Conservation (phyloP, 306 rosid species). For the Comarum palustre region DNA sequence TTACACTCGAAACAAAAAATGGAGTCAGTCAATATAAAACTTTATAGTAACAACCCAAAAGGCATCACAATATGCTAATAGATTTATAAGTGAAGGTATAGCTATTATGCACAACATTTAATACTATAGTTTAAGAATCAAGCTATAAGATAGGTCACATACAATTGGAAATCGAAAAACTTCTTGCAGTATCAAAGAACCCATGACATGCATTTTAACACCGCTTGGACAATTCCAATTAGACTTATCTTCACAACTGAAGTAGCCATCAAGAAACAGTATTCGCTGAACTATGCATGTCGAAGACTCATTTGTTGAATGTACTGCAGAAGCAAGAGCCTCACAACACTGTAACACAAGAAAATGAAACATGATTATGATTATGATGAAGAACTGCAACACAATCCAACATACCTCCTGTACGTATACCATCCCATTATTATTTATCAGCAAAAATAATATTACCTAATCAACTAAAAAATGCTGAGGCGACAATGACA, state of each 20-base stretch:
- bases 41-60: neutral
- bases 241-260: constrained; percentile 57
- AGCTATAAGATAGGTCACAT: constrained; percentile 18
- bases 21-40: neutral
- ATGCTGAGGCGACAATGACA: neutral
- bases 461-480: neutral
- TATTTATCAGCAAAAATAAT: neutral
- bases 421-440: neutral
- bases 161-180: constrained; percentile 47
- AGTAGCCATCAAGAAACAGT: constrained; percentile 73
- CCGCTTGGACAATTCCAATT: constrained; percentile 72
- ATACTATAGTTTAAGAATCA: neutral
- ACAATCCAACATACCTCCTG: constrained; percentile 15
- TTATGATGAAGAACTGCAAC: constrained; percentile 10
- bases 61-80: constrained; percentile 4
- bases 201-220: constrained; percentile 60
- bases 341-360: constrained; percentile 64
- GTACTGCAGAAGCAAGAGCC: constrained; percentile 64
- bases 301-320: constrained; percentile 52
- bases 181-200: constrained; percentile 83
- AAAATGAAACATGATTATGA: constrained; percentile 14
- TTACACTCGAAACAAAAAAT: neutral
- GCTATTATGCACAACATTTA: neutral
- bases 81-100: neutral
- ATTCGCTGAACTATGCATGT: constrained; percentile 73